Conservation (phyloP, 1,284 basidiomycete genomes). For the Pseudozyma sp. region DNA sequence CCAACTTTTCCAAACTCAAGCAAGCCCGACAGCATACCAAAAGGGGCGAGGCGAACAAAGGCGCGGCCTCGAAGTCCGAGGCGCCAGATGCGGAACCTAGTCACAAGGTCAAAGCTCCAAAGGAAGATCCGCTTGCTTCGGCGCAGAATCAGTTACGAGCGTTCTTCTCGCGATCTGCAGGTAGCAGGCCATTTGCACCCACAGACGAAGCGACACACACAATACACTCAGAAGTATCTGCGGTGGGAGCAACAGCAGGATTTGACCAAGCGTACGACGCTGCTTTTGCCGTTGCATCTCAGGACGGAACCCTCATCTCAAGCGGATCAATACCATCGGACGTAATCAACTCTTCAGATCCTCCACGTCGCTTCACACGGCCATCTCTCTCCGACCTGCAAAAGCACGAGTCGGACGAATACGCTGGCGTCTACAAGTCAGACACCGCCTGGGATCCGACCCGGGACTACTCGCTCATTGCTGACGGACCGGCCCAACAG, state of each 20-base stretch:
- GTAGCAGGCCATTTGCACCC: not conserved
- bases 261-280: not conserved
- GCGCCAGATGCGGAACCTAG: not conserved
- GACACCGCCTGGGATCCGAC: constrained; percentile 31
- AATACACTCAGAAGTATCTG: not conserved
- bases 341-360: not conserved
- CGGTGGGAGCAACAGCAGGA: not conserved
- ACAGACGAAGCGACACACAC: not conserved
- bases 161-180: constrained; percentile 4
- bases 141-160: constrained; percentile 19
- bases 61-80: not conserved
- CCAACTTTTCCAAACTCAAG: too few relatives aligned
- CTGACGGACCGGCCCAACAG: constrained; percentile 17
- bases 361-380: constrained; percentile 5
- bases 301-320: not conserved
- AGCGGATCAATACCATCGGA: not conserved
- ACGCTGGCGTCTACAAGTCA: constrained; percentile 25
- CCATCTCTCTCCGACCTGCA: constrained; percentile 28
- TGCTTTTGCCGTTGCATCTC: too few relatives aligned
- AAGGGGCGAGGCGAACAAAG: not conserved
- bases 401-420: constrained; percentile 13
- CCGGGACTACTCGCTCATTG: constrained; percentile 34
- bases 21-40: not conserved
- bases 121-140: constrained; percentile 6
- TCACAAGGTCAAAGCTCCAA: not conserved